Base-by-base conservation (phyloP, 2,329 filamentous ascomycete genomes). In the Daldinia eschscholtzii region DNA sequence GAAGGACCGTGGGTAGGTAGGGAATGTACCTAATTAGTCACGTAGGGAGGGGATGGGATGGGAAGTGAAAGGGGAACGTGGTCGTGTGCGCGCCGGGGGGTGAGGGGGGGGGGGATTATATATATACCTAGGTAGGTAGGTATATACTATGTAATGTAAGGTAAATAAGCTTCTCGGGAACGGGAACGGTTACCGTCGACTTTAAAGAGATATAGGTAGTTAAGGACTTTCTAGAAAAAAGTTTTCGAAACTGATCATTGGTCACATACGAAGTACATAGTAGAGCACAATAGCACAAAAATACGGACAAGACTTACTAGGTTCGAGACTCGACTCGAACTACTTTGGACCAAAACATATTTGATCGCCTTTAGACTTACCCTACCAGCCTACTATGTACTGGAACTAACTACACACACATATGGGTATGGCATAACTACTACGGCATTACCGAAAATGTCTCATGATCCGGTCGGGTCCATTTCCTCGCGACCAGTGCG, bases 391-490 rank as follows among this genome's bases (percentile, higher is more conserved):
- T 42, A 42, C 41, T 42, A 35, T 35, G 33, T 20, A 42, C n/a
- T 15, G 12, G 35, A 15, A 39, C 41, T 20, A 42, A 13, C 41
- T 42, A 6, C 13, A 20, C 41, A 6, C 13, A 20, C 41, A 5
- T 62, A 52, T 67, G 30, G 33, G 33, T 35, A 35, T 35, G 33
- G 33, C 33, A 35, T 23, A 26, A 64, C 53, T 59, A 63, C 42
- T 23, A 71, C 65, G 65, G 65, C 44, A 33, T 60, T 63, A 55
- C 68, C 68, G 65, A 66, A 57, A 64, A 66, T 57, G 63, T 71
- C 68, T 71, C 68, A 66, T 68, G 65, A 71, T 71, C 57, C 52
- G 50, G 56, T 44, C 33, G 61, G 62, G 55, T 62, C 39, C 59
- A 61, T 59, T 37, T 57, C 57, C 13, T 52, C 23, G 44, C 44